Percentiles rank a stretch among this genome's conserved stretches.
These are phyloP conservation scores for Colletotrichum sp. DNA, from an alignment of 2,329 filamentous ascomycete genomes.

Conservation along the genomic window DNA sequence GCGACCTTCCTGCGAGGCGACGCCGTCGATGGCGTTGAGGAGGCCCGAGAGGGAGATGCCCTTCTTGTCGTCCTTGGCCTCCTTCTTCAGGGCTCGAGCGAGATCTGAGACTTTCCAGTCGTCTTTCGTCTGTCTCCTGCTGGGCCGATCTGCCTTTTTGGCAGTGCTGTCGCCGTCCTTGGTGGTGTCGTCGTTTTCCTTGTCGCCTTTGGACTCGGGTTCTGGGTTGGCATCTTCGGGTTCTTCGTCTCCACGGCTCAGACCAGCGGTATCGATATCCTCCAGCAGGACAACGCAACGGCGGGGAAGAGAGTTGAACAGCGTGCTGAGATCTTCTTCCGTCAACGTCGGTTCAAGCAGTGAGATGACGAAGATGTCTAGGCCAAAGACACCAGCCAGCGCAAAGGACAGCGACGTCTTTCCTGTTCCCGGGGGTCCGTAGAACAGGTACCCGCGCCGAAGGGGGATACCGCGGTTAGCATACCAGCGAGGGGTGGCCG, in stretches of 20 bases:
- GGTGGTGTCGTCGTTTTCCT: conserved; percentile 19
- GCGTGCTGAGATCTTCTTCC: conserved; percentile 61
- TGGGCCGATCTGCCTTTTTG: conserved; percentile 22
- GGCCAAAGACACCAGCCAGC: conserved; percentile 67
- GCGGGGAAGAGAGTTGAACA: conserved; percentile 66
- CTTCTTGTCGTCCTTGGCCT: conserved; percentile 39
- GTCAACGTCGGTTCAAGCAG: conserved; percentile 61
- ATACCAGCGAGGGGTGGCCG: conserved; percentile 74
- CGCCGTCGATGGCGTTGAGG: conserved; percentile 83
- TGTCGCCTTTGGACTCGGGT: neutral
- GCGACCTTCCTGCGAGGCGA: conserved; percentile 78
- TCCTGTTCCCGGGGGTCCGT: conserved; percentile 76
- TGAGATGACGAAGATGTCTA: conserved; percentile 69
- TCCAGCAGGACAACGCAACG: conserved; percentile 71
- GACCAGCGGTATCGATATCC: conserved; percentile 70
- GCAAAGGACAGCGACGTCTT: conserved; percentile 73
- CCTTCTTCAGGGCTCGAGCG: conserved; percentile 46
- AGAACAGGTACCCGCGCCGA: conserved; percentile 77
- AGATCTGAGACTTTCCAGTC: conserved; percentile 45
- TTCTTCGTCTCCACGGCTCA: conserved; percentile 46
- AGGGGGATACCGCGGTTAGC: conserved; percentile 77
- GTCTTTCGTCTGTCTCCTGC: conserved; percentile 17
- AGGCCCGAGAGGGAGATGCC: conserved; percentile 79
- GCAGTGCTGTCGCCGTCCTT: conserved; percentile 13
- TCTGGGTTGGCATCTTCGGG: conserved; percentile 19